Percentiles rank a stretch among this genome's conserved stretches.
Conservation (phyloP, 2,329 filamentous ascomycete genomes). For the Bipolaris sorokiniana region DNA sequence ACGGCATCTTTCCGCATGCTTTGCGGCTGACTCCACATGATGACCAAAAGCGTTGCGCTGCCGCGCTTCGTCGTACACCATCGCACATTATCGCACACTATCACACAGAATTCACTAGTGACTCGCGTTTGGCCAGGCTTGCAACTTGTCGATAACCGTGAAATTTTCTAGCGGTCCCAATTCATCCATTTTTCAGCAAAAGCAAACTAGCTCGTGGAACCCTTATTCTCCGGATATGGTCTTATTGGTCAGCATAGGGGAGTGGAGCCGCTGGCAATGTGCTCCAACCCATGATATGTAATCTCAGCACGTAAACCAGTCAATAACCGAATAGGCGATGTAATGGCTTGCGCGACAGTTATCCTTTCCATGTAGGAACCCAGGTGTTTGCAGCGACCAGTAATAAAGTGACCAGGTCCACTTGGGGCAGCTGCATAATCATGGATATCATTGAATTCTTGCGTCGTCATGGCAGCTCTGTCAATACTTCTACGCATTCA, state of each 20-base stretch:
- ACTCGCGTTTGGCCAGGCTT: background rate
- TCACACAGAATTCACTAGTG: conserved; percentile 1
- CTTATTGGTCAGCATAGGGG: background rate
- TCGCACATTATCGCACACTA: conserved; percentile 5
- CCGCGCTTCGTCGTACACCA: conserved; percentile 7
- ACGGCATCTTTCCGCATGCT: conserved; percentile 6
- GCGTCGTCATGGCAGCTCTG: background rate
- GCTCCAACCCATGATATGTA: conserved; percentile 1
- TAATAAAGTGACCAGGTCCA: background rate
- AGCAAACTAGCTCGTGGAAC: conserved; percentile 5
- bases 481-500: background rate
- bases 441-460: background rate
- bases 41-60: background rate
- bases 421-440: background rate
- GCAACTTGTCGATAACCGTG: conserved; percentile 10
- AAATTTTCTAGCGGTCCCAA: conserved; percentile 10
- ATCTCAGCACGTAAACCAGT: conserved; percentile 5
- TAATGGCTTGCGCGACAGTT: background rate
- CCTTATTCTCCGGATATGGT: conserved; percentile 1
- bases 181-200: background rate
- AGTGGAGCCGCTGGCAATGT: background rate
- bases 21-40: background rate
- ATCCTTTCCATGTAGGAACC: background rate
- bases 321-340: background rate
- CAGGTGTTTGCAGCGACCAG: background rate